phyloP scores from a whole-genome alignment of 805 yeast genomes.

The Blastobotrys robertii region DNA sequence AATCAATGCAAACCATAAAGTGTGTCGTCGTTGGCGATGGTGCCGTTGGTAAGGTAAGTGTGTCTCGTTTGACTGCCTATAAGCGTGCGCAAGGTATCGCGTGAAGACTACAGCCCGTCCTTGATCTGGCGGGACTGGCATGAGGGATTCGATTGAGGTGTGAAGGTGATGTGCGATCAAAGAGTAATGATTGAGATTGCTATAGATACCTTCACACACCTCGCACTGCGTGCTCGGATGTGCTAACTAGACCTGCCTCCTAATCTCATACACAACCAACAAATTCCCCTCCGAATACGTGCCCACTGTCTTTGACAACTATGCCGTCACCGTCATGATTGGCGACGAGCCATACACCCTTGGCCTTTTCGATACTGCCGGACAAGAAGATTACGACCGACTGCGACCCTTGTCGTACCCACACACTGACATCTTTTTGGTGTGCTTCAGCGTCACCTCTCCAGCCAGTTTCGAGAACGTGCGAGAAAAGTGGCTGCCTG shows the following conservation, averaged over 20 bases:
- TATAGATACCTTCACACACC: no score
- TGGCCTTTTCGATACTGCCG: conserved; percentile 98
- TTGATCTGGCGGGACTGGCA: no score
- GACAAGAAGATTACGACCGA: conserved; percentile 98
- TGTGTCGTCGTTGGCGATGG: conserved; percentile 99
- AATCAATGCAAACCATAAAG: conserved; percentile 38
- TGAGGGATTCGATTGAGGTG: no score
- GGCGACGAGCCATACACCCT: conserved; percentile 97
- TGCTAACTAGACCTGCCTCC: conserved; percentile 58
- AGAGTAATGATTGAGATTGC: no score
- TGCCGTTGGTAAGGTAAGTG: conserved; percentile 82
- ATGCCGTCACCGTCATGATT: conserved; percentile 41
- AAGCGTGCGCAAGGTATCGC: neutral
- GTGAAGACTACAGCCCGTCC: neutral
- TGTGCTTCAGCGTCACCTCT: conserved; percentile 92
- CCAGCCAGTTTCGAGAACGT: conserved; percentile 98
- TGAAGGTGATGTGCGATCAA: no score
- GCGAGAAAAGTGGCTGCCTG: conserved; percentile 98
- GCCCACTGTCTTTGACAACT: conserved; percentile 93
- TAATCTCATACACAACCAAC: conserved; percentile 92
- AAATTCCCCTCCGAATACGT: conserved; percentile 97
- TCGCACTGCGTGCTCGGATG: no score
- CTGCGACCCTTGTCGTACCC: conserved; percentile 95
- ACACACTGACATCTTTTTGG: conserved; percentile 91
- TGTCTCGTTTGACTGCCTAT: neutral